Conservation (phyloP, 768 basidiomycete genomes). For the Tulasnella sp. region DNA sequence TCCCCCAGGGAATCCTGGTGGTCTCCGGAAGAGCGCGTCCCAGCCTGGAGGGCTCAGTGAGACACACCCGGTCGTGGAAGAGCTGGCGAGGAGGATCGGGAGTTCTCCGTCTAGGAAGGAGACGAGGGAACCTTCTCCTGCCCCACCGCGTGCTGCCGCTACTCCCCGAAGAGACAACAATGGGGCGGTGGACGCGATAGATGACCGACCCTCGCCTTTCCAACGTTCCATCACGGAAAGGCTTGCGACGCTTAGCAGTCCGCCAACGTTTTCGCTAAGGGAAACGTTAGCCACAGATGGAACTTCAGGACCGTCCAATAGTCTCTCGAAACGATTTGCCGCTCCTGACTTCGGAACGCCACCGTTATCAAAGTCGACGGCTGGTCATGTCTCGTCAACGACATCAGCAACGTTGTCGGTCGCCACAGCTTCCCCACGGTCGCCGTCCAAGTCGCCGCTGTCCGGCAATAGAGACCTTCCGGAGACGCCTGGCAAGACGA, state of each 20-base stretch:
- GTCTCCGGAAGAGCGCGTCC: constrained; percentile 33
- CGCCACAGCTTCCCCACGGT: background rate
- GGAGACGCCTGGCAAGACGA: background rate
- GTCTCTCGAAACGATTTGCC: constrained; percentile 2
- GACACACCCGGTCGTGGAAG: constrained; percentile 47
- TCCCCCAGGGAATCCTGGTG: constrained; percentile 32
- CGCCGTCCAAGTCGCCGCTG: background rate
- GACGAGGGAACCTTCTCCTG: background rate
- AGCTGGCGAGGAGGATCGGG: constrained; percentile 50
- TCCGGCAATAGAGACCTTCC: background rate
- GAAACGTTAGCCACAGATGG: background rate
- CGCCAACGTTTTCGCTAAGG: background rate
- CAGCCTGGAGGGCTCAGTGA: constrained; percentile 28
- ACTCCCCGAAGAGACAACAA: background rate
- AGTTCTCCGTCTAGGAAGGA: constrained; percentile 18
- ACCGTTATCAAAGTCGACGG: background rate
- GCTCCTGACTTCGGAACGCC: constrained; percentile 2
- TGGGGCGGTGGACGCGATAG: background rate
- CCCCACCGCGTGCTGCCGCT: background rate
- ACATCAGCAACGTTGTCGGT: background rate
- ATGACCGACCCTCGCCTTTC: background rate
- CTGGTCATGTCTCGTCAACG: background rate
- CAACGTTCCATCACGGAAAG: background rate
- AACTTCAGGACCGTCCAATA: background rate
- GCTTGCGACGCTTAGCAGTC: background rate